A percentile compares a stretch with the other conserved stretches of the same genome.
These are phyloP conservation scores for Sporothrix protearum DNA, from an alignment of 2,329 filamentous ascomycete genomes.

Conservation along the genomic window DNA sequence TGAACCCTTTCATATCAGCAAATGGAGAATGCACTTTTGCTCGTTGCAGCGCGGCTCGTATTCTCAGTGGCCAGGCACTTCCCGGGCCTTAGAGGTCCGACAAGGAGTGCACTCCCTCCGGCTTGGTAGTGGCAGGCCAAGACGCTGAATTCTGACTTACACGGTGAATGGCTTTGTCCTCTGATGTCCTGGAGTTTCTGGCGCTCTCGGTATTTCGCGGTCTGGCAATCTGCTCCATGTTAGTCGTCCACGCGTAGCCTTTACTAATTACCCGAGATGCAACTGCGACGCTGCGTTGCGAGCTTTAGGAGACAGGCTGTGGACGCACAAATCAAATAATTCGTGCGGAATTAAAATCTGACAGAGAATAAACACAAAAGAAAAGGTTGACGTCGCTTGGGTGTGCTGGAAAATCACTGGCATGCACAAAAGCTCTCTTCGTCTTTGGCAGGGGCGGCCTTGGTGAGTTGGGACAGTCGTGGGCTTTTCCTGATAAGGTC, in stretches of 20 bases:
- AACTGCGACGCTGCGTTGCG: slow-evolving; percentile 16
- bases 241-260: not conserved
- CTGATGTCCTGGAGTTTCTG: not conserved
- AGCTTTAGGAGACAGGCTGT: not conserved
- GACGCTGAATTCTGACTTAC: slow-evolving; percentile 7
- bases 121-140: not conserved
- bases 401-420: not conserved
- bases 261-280: slow-evolving; percentile 2
- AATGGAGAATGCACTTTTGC: not conserved
- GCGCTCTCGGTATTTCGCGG: not conserved
- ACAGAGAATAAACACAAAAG: too few species aligned
- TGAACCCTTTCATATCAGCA: not conserved
- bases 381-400: not conserved
- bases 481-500: not conserved
- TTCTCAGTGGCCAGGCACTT: not conserved
- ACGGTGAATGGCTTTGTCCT: not conserved
- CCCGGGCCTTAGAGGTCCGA: not conserved
- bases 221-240: not conserved
- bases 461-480: not conserved
- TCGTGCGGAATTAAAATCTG: not conserved
- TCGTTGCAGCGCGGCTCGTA: not conserved
- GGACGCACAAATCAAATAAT: not conserved
- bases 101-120: not conserved
- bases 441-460: not conserved
- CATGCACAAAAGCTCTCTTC: not conserved